Evolutionary conservation across 1,284 basidiomycete genomes (phyloP).

Genomic region (Mrakiaceae sp.): DNA sequence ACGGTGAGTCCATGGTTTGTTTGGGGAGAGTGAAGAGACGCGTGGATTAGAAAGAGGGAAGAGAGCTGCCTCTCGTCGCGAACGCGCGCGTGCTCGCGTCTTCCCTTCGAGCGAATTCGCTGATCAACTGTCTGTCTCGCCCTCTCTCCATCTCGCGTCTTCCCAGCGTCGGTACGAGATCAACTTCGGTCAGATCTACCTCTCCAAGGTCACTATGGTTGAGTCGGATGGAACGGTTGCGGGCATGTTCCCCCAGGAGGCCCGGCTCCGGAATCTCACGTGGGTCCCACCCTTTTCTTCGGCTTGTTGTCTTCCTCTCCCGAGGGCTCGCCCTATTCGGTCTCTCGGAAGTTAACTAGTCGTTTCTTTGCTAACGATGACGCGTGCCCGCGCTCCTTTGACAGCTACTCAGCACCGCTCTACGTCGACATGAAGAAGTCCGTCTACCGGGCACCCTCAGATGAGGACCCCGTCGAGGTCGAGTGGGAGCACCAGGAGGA

Average conservation of each 20-base stretch:
- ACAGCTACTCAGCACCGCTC: conserved; percentile 75
- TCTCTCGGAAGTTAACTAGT: background rate
- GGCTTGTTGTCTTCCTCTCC: background rate
- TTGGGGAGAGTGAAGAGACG: too few relatives aligned
- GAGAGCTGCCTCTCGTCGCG: too few relatives aligned
- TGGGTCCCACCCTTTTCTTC: conserved; percentile 24
- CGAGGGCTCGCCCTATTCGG: background rate
- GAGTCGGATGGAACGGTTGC: conserved; percentile 92
- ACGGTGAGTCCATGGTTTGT: conserved; percentile 33
- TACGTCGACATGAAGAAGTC: conserved; percentile 94
- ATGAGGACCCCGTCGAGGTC: conserved; percentile 58
- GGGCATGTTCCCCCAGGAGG: conserved; percentile 95
- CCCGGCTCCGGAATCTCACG: conserved; percentile 82
- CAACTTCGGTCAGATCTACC: conserved; percentile 93
- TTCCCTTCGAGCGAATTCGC: too few relatives aligned
- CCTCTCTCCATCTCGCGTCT: background rate
- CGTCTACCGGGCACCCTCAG: conserved; percentile 61
- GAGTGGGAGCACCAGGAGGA: conserved; percentile 56
- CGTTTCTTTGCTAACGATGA: too few relatives aligned
- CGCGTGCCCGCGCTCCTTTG: background rate
- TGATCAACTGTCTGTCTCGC: too few relatives aligned
- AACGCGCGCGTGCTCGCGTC: too few relatives aligned
- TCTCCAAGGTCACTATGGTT: conserved; percentile 85
- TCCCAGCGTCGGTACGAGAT: conserved; percentile 84
- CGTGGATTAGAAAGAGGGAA: too few relatives aligned